Base-by-base conservation (phyloP, 1,284 basidiomycete species). In the Cryptococcus sp. region DNA sequence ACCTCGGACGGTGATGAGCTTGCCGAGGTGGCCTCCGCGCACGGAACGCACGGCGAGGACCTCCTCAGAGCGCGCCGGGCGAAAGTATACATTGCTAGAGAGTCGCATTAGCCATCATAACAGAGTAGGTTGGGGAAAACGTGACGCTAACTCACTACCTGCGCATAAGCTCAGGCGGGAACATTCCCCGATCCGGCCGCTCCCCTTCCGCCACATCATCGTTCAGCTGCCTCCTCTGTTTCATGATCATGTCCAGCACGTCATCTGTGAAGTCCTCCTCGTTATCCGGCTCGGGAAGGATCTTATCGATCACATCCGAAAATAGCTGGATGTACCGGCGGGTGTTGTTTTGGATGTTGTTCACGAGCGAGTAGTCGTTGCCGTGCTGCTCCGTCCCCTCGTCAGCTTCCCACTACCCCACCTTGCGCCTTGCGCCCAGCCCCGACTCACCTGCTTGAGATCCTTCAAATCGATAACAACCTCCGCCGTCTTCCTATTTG, bases 1-100 rank as follows among this genome's bases (percentile, higher is more conserved):
- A 49, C 95, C 96, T 45, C 95, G 89, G 60, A 96, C 89, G 20
- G 92, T 97, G 74, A 99, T 94, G 60, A 98, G 82, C 67, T 86
- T 87, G 51, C 96, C 96, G 21, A 98, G 82, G 66, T 94, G 87
- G 15, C 80, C 73, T 21, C 93, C 91, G 59, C 86, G 87, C 37
- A 98, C 91, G 46, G 92, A 85, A 43, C 96, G 87, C 15, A 98
- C 96, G 24, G 95, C 93, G 72, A 97, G 83, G 13, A 75, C 57
- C 16, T 87, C 82, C 12, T 83, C 76, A 23, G 82, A 85, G 45
- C 82, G 82, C 39, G 91, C 82, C 33, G 95, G 92, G 56, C 86
- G 84, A 79, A 98, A 94, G 79, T 94, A 98, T 12, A 98, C 83
- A 73, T 93, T 94, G 77, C 92, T 95, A 68, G 36, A 24, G 33